A percentile compares a stretch with the other conserved stretches of the same genome.
phyloP scores from a whole-genome alignment of 1,284 basidiomycete genomes.

The Moesziomyces globuligerus region DNA sequence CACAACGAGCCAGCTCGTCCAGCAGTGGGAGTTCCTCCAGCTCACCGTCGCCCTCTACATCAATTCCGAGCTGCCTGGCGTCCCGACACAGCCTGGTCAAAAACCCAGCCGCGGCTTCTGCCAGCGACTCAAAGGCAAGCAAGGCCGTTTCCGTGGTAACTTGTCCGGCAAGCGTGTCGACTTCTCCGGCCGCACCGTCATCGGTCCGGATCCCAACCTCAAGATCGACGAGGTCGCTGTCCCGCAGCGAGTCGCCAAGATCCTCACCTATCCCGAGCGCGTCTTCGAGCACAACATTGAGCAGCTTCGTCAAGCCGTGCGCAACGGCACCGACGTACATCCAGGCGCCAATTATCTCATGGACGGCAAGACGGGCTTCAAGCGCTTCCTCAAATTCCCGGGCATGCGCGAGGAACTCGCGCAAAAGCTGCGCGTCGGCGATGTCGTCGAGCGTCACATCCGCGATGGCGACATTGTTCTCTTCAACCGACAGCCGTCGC shows the following conservation, averaged over 20 bases:
- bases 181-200: constrained; percentile 97
- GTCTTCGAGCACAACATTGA: constrained; percentile 93
- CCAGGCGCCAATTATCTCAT: constrained; percentile 89
- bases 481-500: constrained; percentile 98
- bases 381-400: constrained; percentile 71
- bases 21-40: constrained; percentile 98
- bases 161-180: constrained; percentile 99
- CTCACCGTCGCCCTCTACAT: constrained; percentile 96
- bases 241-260: constrained; percentile 93
- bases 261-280: constrained; percentile 94
- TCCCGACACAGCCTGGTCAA: constrained; percentile 56
- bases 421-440: constrained; percentile 81
- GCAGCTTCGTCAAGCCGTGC: constrained; percentile 78
- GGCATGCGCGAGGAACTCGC: constrained; percentile 70
- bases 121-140: constrained; percentile 97
- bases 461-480: constrained; percentile 96
- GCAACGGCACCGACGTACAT: constrained; percentile 90
- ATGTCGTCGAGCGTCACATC: constrained; percentile 92
- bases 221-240: constrained; percentile 88
- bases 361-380: constrained; percentile 80
- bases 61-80: constrained; percentile 94
- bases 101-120: constrained; percentile 79
- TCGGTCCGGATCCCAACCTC: constrained; percentile 97
- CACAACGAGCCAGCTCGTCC: constrained; percentile 69
- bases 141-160: constrained; percentile 98